These are phyloP conservation scores for Pleoardoris graminearum DNA, from an alignment of 2,329 filamentous ascomycete genomes.

Conservation along the genomic window DNA sequence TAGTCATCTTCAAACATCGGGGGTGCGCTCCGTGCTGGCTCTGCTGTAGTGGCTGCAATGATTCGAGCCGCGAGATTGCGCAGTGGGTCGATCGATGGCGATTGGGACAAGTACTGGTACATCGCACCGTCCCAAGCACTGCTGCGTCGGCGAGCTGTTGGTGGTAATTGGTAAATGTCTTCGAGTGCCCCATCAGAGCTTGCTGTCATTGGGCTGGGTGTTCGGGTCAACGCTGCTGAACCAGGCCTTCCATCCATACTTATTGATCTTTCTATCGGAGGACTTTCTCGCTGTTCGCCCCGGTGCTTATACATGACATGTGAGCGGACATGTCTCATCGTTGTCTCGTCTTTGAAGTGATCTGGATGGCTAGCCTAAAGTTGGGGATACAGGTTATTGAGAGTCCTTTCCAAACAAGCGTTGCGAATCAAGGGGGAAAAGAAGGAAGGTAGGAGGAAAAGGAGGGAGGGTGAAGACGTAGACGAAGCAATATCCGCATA, in stretches of 20 bases:
- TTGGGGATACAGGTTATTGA: too few species aligned
- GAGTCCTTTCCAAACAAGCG: too few species aligned
- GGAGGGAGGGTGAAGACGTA: too few species aligned
- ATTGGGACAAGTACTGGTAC: conserved; percentile 22
- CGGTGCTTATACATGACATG: conserved; percentile 46
- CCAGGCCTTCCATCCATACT: conserved; percentile 22
- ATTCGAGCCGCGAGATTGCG: conserved; percentile 31
- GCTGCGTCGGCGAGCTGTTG: conserved; percentile 13
- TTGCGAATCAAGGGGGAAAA: too few species aligned
- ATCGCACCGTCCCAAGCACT: conserved; percentile 24
- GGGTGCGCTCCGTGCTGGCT: conserved; percentile 27
- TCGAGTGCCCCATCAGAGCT: conserved; percentile 20
- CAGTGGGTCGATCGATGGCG: conserved; percentile 22
- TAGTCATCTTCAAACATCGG: conserved; percentile 22
- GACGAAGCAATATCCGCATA: too few species aligned
- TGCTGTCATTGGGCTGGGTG: conserved; percentile 26
- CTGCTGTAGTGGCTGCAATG: conserved; percentile 26
- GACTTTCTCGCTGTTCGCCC: conserved; percentile 20
- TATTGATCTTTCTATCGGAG: conserved; percentile 19
- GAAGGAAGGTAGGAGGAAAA: too few species aligned
- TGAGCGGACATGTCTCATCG: conserved; percentile 41
- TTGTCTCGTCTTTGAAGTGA: conserved; percentile 34
- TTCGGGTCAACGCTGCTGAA: conserved; percentile 16
- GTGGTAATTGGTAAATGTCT: conserved; percentile 15
- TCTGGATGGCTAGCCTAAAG: conserved; percentile 42